Base-by-base conservation (phyloP, 495 filamentous ascomycete genomes). In the Penicillium coffeae region DNA sequence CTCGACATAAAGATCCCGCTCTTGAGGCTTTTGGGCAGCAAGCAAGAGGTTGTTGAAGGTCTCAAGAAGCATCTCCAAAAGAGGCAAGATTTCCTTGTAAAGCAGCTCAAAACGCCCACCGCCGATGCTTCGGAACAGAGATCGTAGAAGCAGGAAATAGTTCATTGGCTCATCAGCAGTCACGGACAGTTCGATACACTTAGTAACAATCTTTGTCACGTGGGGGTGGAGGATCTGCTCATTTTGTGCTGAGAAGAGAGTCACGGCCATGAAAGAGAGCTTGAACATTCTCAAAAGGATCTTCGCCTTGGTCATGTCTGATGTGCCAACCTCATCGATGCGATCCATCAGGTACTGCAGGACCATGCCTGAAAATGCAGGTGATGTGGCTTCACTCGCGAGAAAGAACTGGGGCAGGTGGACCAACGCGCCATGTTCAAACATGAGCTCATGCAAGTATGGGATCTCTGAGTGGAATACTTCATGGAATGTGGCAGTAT, bases 241-340 rank as follows among this genome's bases (percentile, higher is more conserved):
- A 58, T 99, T 99, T 63, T 96, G 90, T 8, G 79, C 75, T 0
- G 89, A 90, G 63, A 99, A 99, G 8, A 99, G 70, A 0, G 94
- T 97, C 21, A 99, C 94, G 0, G 94, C 94, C 94, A 99, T 99
- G 72, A 99, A 99, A 3, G 90, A 95, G 37, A 99, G 75, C 70
- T 99, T 99, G 76, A 99, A 99, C 42, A 99, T 83, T 37, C 94
- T 83, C 13, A 99, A 75, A 8, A 99, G 73, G 44, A 97, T 93
- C 40, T 90, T 90, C 0, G 92, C 90, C 66, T 89, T 91, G 48
- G 86, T 88, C 40, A 88, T 85, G 63, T 97, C 89, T 10, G 85
- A 85, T 0, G 89, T 94, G 30, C 94, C 94, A 35, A 99, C 89
- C 54, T 97, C 89, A 49, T 93, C 85, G 45, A 99, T 94, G 21